Base-by-base conservation (phyloP, 2,329 filamentous ascomycete genomes). In the Xylariaceae sp. region DNA sequence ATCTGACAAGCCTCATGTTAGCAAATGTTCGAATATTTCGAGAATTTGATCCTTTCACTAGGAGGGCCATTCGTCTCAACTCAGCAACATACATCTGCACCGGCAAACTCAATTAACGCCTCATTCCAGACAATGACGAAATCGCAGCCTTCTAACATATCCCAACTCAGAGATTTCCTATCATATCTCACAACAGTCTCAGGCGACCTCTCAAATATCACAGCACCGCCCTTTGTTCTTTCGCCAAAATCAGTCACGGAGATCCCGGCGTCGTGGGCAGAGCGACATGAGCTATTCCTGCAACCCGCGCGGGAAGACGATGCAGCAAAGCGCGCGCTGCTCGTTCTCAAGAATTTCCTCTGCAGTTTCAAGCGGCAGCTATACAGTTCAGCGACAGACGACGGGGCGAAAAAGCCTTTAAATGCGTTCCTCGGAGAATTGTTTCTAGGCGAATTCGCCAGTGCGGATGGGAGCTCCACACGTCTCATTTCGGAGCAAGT, bases 221-320 rank as follows among this genome's bases (percentile, higher is more conserved):
- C 77, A 9, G 76, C 77, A 4, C 77, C 76, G 11, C 75, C 77
- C 4, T 80, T 78, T 62, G 76, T 80, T 49, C 73, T 80, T 45
- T 76, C 74, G 35, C 74, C 74, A 18, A 77, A 71, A 39, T 81
- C 77, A 2, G 74, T 80, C 38, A 76, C 75, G 49, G 77, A 80
- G 55, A 79, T 79, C 65, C 76, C 75, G n/a, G 74, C 75, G 1
- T 76, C 77, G 63, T 80, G 76, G 77, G 72, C 75, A n/a, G 75
- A 79, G 54, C 75, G 77, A 60, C 77, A 77, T 32, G 67, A 69
- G 19, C 60, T 77, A 0, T 77, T 77, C 56, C 62, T 71, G 27
- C 69, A 71, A 4, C 72, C 75, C 5, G 72, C 73, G 1, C 55
- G 61, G 10, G 72, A 71, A 52, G 44, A 61, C 11, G 66, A 69